Conservation (phyloP, 2,329 filamentous ascomycete species). For the Nemania sp. region DNA sequence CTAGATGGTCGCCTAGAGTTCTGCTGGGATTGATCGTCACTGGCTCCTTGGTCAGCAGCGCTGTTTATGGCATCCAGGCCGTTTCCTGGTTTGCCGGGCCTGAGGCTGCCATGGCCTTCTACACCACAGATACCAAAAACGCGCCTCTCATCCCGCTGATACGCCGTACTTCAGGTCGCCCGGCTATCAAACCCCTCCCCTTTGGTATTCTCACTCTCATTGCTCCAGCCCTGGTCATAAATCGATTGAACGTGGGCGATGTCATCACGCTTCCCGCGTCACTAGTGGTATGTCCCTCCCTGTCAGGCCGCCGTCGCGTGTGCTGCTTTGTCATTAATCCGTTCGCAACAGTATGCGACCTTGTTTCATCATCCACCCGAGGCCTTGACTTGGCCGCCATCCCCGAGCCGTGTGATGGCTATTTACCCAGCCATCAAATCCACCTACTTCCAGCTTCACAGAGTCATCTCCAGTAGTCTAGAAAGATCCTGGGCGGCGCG, state of each 20-base stretch:
- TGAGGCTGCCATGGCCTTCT: slow-evolving; percentile 48
- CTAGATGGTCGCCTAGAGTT: slow-evolving; percentile 62
- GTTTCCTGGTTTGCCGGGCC: slow-evolving; percentile 58
- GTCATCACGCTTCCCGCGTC: slow-evolving; percentile 42
- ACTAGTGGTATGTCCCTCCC: slow-evolving; percentile 34
- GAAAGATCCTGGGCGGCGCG: slow-evolving; percentile 53
- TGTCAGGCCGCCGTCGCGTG: not conserved
- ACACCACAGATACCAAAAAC: slow-evolving; percentile 36
- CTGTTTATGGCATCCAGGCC: slow-evolving; percentile 57
- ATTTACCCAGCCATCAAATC: slow-evolving; percentile 52
- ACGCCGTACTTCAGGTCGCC: slow-evolving; percentile 4
- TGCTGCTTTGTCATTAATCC: not conserved
- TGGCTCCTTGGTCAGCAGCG: slow-evolving; percentile 56
- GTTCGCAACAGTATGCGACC: slow-evolving; percentile 50
- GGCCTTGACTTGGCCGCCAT: slow-evolving; percentile 58
- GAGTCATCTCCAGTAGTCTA: slow-evolving; percentile 50
- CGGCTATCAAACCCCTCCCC: slow-evolving; percentile 31
- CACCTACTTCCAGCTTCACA: slow-evolving; percentile 52
- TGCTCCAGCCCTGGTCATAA: slow-evolving; percentile 69
- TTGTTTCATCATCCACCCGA: slow-evolving; percentile 51
- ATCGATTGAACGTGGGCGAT: slow-evolving; percentile 66
- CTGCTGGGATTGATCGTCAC: slow-evolving; percentile 64
- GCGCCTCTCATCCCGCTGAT: slow-evolving; percentile 17
- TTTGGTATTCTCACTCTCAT: slow-evolving; percentile 61
- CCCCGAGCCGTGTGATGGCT: slow-evolving; percentile 55